A percentile compares a stretch with the other conserved stretches of the same genome.
Evolutionary conservation across 1,139 yeast species (phyloP).

Genomic region (Candida anutae): DNA sequence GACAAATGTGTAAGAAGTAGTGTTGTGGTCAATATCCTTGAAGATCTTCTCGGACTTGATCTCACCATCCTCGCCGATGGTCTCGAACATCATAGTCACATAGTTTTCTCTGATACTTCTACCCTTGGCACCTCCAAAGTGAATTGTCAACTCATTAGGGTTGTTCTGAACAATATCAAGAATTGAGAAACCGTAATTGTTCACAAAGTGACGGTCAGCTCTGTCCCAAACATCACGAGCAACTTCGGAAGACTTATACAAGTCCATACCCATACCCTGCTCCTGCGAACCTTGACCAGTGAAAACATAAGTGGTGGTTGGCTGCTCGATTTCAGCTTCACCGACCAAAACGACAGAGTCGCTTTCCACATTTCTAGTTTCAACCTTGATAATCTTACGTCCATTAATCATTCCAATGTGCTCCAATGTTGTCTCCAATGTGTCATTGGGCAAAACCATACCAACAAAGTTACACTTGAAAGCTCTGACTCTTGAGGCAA

Average conservation of each 20-base stretch:
- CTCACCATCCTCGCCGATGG: constrained; percentile 77
- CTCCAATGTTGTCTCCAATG: constrained; percentile 78
- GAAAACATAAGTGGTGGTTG: constrained; percentile 91
- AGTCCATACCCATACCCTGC: constrained; percentile 99
- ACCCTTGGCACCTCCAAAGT: constrained; percentile 98
- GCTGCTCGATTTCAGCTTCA: constrained; percentile 98
- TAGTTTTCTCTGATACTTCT: constrained; percentile 91
- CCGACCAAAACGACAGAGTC: constrained; percentile 74
- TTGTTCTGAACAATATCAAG: constrained; percentile 91
- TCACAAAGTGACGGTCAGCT: constrained; percentile 88
- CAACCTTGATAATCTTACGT: constrained; percentile 92
- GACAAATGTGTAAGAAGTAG: constrained; percentile 80
- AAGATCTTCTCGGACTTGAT: constrained; percentile 89
- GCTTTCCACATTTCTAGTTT: constrained; percentile 76
- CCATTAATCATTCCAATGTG: constrained; percentile 99
- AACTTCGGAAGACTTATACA: constrained; percentile 82
- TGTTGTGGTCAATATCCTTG: constrained; percentile 76
- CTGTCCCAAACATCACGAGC: constrained; percentile 97
- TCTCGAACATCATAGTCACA: constrained; percentile 95
- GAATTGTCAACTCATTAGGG: constrained; percentile 91
- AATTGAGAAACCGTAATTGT: constrained; percentile 94
- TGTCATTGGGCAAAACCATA: constrained; percentile 96
- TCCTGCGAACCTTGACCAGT: constrained; percentile 99
- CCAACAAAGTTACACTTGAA: constrained; percentile 88
- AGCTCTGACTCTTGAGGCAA: constrained; percentile 92